These are phyloP conservation scores for Leccinum solheimii DNA, from an alignment of 1,284 basidiomycete genomes.

Conservation along the genomic window DNA sequence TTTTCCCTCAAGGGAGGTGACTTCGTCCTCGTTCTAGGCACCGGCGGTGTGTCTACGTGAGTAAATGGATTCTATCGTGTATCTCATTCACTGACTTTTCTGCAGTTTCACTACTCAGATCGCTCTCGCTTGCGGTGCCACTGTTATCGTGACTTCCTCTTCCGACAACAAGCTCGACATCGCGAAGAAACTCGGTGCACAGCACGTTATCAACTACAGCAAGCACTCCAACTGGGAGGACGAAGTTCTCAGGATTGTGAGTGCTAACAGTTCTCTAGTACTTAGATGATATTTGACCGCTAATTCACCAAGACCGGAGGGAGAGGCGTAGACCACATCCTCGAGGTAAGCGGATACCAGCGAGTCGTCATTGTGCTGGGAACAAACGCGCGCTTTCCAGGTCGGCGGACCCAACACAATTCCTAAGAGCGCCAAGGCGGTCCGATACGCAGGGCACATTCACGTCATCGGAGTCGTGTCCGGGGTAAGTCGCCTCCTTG, in stretches of 20 bases:
- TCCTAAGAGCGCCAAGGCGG: slow-evolving; percentile 42
- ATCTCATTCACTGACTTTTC: not conserved
- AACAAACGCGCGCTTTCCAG: slow-evolving; percentile 19
- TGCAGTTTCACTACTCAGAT: slow-evolving; percentile 52
- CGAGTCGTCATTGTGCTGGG: not conserved
- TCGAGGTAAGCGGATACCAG: slow-evolving; percentile 44
- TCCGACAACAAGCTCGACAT: slow-evolving; percentile 58
- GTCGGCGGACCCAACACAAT: slow-evolving; percentile 57
- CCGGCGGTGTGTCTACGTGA: slow-evolving; percentile 59
- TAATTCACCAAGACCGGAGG: slow-evolving; percentile 40
- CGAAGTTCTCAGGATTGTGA: slow-evolving; percentile 45
- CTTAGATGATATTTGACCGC: not conserved
- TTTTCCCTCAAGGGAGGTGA: slow-evolving; percentile 47
- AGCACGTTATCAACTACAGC: slow-evolving; percentile 60
- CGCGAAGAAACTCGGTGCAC: slow-evolving; percentile 48
- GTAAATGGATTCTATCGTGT: slow-evolving; percentile 2
- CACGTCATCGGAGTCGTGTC: slow-evolving; percentile 52
- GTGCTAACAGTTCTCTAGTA: not conserved
- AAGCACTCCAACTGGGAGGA: slow-evolving; percentile 55
- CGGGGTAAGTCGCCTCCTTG: slow-evolving; percentile 27
- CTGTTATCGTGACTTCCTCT: slow-evolving; percentile 60
- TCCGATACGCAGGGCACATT: slow-evolving; percentile 47
- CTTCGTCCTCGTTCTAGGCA: slow-evolving; percentile 55
- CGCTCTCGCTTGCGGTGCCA: slow-evolving; percentile 56
- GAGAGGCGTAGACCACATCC: slow-evolving; percentile 55